phyloP scores from a whole-genome alignment of 148 eudicot genomes.

The Rheum nobile region DNA sequence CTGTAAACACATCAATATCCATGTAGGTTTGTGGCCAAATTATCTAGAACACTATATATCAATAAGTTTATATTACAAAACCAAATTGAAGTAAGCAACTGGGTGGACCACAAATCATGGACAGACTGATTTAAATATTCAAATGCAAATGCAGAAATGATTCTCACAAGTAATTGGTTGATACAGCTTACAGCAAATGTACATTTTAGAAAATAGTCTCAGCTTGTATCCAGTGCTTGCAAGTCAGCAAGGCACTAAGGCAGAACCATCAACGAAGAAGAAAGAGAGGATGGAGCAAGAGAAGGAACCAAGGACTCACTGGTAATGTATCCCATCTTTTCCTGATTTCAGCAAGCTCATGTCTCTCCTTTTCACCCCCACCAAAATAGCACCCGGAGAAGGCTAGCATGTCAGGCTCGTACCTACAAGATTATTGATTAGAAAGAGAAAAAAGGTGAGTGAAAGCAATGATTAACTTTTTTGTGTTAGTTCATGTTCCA shows the following conservation, averaged over 20 bases:
- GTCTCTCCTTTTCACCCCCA: conserved; percentile 91
- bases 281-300: background rate
- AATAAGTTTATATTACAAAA: background rate
- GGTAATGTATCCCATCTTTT: conserved; percentile 96
- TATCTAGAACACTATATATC: background rate
- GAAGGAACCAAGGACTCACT: conserved; percentile 33
- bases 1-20: background rate
- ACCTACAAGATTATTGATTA: conserved; percentile 35
- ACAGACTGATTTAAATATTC: background rate
- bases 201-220: background rate
- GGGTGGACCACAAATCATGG: background rate
- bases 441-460: conserved; percentile 4
- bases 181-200: background rate
- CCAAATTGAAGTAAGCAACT: background rate
- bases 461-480: background rate
- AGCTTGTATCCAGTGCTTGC: conserved; percentile 3
- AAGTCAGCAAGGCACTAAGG: background rate
- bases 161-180: background rate
- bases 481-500: background rate
- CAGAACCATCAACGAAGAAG: background rate
- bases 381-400: conserved; percentile 99
- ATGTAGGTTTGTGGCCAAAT: background rate
- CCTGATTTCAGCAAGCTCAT: conserved; percentile 84
- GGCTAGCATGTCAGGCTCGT: conserved; percentile 98
- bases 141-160: background rate